These are phyloP conservation scores for Mycena kentingensis DNA, from an alignment of 768 basidiomycete genomes.

Conservation along the genomic window DNA sequence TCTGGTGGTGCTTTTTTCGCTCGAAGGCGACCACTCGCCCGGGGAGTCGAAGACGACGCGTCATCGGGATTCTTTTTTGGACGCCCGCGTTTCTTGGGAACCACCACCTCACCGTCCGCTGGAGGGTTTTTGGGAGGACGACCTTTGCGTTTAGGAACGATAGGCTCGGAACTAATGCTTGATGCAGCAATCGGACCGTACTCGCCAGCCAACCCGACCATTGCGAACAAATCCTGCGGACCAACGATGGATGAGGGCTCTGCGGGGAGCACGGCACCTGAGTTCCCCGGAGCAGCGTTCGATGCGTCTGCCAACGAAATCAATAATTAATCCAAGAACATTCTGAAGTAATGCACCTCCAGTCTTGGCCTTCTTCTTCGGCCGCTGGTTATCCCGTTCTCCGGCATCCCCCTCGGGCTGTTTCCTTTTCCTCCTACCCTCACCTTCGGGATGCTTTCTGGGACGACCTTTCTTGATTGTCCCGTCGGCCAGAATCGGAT, in stretches of 20 bases:
- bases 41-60: conserved; percentile 23
- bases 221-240: no score
- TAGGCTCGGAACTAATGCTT: no score
- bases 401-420: conserved; percentile 16
- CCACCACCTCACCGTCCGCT: not conserved
- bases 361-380: conserved; percentile 31
- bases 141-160: not conserved
- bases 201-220: no score
- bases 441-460: conserved; percentile 39
- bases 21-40: conserved; percentile 39
- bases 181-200: no score
- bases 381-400: conserved; percentile 16
- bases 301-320: no score
- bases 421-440: conserved; percentile 28
- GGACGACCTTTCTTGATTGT: conserved; percentile 62
- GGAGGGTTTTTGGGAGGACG: not conserved
- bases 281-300: no score
- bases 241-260: no score
- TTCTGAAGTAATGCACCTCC: not conserved
- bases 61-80: conserved; percentile 23
- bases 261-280: no score
- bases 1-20: no score
- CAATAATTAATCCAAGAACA: no score
- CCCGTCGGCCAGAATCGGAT: conserved; percentile 52
- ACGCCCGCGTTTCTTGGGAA: conserved; percentile 42